phyloP scores from a whole-genome alignment of 176 grass and related monocot species.

The maize (Zea mays) region Zm-B73-REFERENCE-NAM-5.0 NC_050098.1:213478501-213479000 shows the following conservation, averaged over 20 bases:
- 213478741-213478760: constrained; percentile 77
- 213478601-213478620: background rate
- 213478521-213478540: constrained; percentile 83
- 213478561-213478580: constrained; percentile 48
- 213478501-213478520: constrained; percentile 88
- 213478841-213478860: background rate
- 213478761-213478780: constrained; percentile 46
- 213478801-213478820: background rate
- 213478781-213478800: too few relatives aligned
- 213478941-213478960: constrained; percentile 62
- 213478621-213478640: background rate
- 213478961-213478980: constrained; percentile 64
- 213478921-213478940: constrained; percentile 72
- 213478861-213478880: too few relatives aligned
- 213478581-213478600: constrained; percentile 74
- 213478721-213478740: constrained; percentile 84
- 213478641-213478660: constrained; percentile 53
- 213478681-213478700: constrained; percentile 78
- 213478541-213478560: constrained; percentile 76
- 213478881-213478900: background rate
- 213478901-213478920: constrained; percentile 52
- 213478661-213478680: constrained; percentile 66
- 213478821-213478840: background rate
- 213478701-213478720: constrained; percentile 90
- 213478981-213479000: constrained; percentile 48